Conservation (phyloP, 1,139 yeast species). For the Oligophagozyma castellii region DNA sequence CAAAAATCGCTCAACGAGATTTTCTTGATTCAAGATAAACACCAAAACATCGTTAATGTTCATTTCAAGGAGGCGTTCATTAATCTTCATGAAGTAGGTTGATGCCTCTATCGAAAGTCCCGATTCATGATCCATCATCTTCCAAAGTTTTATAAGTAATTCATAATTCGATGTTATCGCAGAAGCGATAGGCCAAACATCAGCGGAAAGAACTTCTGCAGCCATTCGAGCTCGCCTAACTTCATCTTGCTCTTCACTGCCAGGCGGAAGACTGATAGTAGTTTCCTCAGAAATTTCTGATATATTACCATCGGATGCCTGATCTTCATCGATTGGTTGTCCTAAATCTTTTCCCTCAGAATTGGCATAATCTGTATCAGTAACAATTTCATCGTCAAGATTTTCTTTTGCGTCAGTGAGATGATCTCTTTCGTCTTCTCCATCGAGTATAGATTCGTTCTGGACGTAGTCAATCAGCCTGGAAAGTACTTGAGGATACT, state of each 20-base stretch:
- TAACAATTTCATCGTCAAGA: slow-evolving; percentile 12
- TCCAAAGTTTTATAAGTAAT: slow-evolving; percentile 64
- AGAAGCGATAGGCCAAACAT: slow-evolving; percentile 90
- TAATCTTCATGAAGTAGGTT: slow-evolving; percentile 84
- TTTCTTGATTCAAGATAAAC: slow-evolving; percentile 37
- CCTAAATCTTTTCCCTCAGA: slow-evolving; percentile 21
- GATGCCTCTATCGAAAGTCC: slow-evolving; percentile 68
- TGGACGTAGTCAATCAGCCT: slow-evolving; percentile 58
- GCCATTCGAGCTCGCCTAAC: slow-evolving; percentile 73
- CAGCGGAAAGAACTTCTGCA: slow-evolving; percentile 81
- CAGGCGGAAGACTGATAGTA: slow-evolving; percentile 23
- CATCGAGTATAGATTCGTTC: slow-evolving; percentile 22
- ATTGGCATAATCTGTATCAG: slow-evolving; percentile 14
- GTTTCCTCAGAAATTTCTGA: slow-evolving; percentile 23
- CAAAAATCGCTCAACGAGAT: slow-evolving; percentile 41
- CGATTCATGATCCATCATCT: slow-evolving; percentile 47
- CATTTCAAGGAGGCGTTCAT: slow-evolving; percentile 85
- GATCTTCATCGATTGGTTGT: slow-evolving; percentile 35
- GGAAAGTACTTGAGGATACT: slow-evolving; percentile 57
- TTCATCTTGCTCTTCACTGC: slow-evolving; percentile 39
- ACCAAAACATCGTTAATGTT: slow-evolving; percentile 72
- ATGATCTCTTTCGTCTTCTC: slow-evolving; percentile 10
- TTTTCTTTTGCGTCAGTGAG: slow-evolving; percentile 15
- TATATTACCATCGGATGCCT: slow-evolving; percentile 11
- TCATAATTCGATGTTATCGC: slow-evolving; percentile 68